Evolutionary conservation across 1,139 yeast genomes (phyloP).

Genomic region (Saccharomyces hybrid): DNA sequence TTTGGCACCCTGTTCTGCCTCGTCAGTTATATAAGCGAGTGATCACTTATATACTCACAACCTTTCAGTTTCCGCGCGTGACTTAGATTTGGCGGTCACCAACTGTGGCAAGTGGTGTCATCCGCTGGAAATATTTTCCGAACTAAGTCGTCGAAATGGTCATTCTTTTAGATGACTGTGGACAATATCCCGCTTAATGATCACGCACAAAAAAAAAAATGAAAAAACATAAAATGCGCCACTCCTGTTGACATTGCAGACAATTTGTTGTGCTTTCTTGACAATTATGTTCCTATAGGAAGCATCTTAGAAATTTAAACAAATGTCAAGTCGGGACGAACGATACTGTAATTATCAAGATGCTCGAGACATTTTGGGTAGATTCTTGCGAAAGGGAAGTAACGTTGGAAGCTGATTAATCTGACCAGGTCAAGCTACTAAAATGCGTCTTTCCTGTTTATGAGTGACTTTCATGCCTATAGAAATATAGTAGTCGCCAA

Average conservation of each 20-base stretch:
- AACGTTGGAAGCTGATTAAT: not conserved
- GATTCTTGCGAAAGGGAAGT: not conserved
- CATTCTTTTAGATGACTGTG: not conserved
- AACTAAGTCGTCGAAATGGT: not conserved
- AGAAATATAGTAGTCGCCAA: not conserved
- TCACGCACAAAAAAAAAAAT: not conserved
- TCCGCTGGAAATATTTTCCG: not conserved
- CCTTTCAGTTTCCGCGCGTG: not conserved
- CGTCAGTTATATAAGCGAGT: not conserved
- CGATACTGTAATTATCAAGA: not conserved
- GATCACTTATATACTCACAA: not conserved
- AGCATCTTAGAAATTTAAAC: not conserved
- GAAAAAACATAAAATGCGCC: not conserved
- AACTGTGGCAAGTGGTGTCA: not conserved
- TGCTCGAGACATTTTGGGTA: not conserved
- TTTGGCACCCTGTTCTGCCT: not conserved
- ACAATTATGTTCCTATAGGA: not conserved
- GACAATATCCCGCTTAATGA: not conserved
- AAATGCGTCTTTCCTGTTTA: not conserved
- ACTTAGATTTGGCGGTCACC: not conserved
- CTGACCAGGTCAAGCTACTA: not conserved
- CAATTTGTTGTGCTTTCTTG: not conserved
- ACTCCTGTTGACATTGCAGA: not conserved
- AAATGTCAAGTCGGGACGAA: not conserved
- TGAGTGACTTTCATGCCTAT: not conserved